phyloP scores from a whole-genome alignment of 176 grass and related monocot genomes.

The Musa itinerans region DNA sequence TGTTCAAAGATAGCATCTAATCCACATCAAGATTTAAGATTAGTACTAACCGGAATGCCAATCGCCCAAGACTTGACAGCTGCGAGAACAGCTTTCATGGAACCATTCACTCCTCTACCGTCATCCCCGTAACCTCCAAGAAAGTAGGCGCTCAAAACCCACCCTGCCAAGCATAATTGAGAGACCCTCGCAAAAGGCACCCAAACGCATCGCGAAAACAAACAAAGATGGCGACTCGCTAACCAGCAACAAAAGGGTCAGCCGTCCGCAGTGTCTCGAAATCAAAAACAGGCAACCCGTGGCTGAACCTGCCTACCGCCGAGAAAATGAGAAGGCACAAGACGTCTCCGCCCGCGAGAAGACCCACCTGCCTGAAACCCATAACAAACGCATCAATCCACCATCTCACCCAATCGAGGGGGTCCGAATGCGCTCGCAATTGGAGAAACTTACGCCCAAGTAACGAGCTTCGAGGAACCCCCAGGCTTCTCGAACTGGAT shows the following conservation, averaged over 20 bases:
- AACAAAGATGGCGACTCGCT: slow-evolving; percentile 3
- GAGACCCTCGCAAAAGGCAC: slow-evolving; percentile 1
- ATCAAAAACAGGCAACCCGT: slow-evolving; percentile 61
- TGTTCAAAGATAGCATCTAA: neutral
- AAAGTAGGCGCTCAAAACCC: slow-evolving; percentile 76
- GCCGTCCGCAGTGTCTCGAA: slow-evolving; percentile 66
- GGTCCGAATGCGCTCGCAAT: neutral
- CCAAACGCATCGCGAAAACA: neutral
- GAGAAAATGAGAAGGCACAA: slow-evolving; percentile 82
- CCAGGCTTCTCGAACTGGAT: slow-evolving; percentile 15
- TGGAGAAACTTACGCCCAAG: slow-evolving; percentile 49
- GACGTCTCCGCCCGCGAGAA: slow-evolving; percentile 64
- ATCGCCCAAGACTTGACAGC: slow-evolving; percentile 65
- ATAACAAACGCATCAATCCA: neutral
- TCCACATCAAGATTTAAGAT: neutral
- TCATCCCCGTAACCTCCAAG: slow-evolving; percentile 81
- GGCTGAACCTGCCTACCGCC: slow-evolving; percentile 78
- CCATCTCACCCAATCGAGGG: neutral
- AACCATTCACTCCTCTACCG: slow-evolving; percentile 70
- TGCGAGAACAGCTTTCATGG: slow-evolving; percentile 35
- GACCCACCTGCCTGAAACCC: slow-evolving; percentile 51
- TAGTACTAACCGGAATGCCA: slow-evolving; percentile 67
- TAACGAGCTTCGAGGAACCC: slow-evolving; percentile 46
- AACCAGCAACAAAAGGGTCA: slow-evolving; percentile 85
- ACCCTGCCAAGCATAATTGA: slow-evolving; percentile 36